Evolutionary conservation across 257 asterid species (phyloP).

Genomic region (Rhazya stricta): DNA sequence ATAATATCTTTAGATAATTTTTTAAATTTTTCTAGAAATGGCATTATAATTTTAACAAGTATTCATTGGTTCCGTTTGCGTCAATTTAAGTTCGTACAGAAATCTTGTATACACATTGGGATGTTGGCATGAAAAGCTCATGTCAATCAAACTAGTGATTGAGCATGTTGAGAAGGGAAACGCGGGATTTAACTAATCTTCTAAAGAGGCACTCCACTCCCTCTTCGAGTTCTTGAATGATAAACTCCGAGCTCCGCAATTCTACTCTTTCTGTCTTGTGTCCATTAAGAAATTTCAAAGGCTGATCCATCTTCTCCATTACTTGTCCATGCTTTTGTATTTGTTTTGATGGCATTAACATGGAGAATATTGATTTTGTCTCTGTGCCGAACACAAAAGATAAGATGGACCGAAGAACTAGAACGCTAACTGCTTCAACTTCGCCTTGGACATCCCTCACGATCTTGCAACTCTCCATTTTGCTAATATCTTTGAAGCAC

Average conservation of each 20-base stretch:
- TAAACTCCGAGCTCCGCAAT: background rate
- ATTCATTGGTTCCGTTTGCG: background rate
- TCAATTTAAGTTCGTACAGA: background rate
- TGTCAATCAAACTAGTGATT: too few species aligned
- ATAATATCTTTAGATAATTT: too few species aligned
- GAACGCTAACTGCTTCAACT: conserved; percentile 18
- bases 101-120: background rate
- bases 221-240: conserved; percentile 15
- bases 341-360: conserved; percentile 18
- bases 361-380: conserved; percentile 31
- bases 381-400: conserved; percentile 15
- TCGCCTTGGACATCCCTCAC: background rate
- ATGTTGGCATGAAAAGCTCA: background rate
- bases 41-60: too few species aligned
- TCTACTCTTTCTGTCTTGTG: background rate
- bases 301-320: background rate
- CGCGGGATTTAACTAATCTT: conserved; percentile 2
- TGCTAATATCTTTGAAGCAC: conserved; percentile 24
- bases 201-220: conserved; percentile 6
- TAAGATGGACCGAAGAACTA: conserved; percentile 20
- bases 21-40: too few species aligned
- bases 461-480: conserved; percentile 2
- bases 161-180: conserved; percentile 22
- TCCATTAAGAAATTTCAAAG: background rate
- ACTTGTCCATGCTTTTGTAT: background rate